Percentiles rank a stretch among this genome's conserved stretches.
Conservation (phyloP, 352 stramenopile genomes). For the Globisporangium takayamanum region DNA sequence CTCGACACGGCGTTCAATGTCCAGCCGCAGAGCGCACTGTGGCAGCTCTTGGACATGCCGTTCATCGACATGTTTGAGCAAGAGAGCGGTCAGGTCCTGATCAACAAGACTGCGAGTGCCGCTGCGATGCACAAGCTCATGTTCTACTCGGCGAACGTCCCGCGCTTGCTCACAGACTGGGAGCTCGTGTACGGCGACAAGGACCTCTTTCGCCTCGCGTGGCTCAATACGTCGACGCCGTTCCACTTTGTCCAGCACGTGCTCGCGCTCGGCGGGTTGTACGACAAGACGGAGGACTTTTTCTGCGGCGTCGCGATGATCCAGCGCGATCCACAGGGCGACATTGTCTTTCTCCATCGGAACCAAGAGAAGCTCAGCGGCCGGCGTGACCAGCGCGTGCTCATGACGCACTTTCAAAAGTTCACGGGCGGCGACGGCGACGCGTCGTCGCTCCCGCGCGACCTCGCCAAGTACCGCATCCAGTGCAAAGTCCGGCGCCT, state of each 20-base stretch:
- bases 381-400: slow-evolving; percentile 42
- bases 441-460: slow-evolving; percentile 31
- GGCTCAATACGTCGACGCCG: slow-evolving; percentile 63
- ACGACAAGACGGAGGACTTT: slow-evolving; percentile 36
- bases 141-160: slow-evolving; percentile 66
- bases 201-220: slow-evolving; percentile 72
- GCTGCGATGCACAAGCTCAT: slow-evolving; percentile 63
- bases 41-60: slow-evolving; percentile 70
- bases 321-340: slow-evolving; percentile 58
- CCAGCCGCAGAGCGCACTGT: slow-evolving; percentile 60
- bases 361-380: slow-evolving; percentile 76
- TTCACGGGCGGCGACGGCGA: slow-evolving; percentile 68
- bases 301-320: slow-evolving; percentile 83
- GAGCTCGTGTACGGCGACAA: slow-evolving; percentile 71
- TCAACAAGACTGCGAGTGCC: slow-evolving; percentile 39
- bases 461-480: slow-evolving; percentile 74
- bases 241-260: slow-evolving; percentile 68
- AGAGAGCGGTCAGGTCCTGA: slow-evolving; percentile 68
- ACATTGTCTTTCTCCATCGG: slow-evolving; percentile 78
- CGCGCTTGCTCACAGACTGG: slow-evolving; percentile 53
- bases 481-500: slow-evolving; percentile 51
- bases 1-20: slow-evolving; percentile 69
- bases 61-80: slow-evolving; percentile 87
- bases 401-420: slow-evolving; percentile 70
- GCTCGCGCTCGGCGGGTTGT: slow-evolving; percentile 44